A percentile compares a stretch with the other conserved stretches of the same genome.
These are phyloP conservation scores for Claviceps sp. DNA, from an alignment of 2,329 filamentous ascomycete genomes.

Conservation along the genomic window DNA sequence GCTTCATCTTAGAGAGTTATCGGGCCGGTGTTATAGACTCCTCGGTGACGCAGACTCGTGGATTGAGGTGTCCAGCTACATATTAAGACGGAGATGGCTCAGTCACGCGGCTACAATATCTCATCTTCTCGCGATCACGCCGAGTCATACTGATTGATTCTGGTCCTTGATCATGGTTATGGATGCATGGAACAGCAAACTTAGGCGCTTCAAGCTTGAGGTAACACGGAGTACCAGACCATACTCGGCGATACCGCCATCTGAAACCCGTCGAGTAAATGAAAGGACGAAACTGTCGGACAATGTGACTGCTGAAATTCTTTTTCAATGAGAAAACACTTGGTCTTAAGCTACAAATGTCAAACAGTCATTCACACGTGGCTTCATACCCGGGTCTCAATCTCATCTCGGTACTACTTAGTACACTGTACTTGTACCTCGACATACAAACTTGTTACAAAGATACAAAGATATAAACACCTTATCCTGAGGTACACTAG, in stretches of 20 bases:
- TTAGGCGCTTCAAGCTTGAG: too few relatives aligned
- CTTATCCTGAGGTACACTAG: constrained; percentile 6
- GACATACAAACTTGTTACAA: too few relatives aligned
- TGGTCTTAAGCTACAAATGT: too few relatives aligned
- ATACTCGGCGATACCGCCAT: neutral
- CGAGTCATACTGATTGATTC: too few relatives aligned
- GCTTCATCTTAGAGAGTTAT: neutral
- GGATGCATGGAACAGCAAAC: constrained; percentile 1
- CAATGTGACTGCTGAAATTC: neutral
- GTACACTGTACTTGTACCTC: too few relatives aligned
- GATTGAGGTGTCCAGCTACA: neutral
- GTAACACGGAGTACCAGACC: neutral
- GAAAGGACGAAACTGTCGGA: neutral
- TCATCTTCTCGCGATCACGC: neutral
- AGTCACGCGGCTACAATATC: neutral
- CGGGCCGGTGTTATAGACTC: neutral
- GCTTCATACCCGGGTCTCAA: neutral
- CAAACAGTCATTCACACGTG: too few relatives aligned
- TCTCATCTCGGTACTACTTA: neutral
- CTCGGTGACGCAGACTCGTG: neutral
- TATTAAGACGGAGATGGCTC: neutral
- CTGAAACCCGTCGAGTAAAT: neutral
- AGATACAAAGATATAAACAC: neutral
- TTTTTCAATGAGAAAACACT: too few relatives aligned
- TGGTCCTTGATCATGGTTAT: too few relatives aligned